These are phyloP conservation scores for Mucor sp. DNA, from an alignment of 371 early-diverging fungal species.

Conservation along the genomic window DNA sequence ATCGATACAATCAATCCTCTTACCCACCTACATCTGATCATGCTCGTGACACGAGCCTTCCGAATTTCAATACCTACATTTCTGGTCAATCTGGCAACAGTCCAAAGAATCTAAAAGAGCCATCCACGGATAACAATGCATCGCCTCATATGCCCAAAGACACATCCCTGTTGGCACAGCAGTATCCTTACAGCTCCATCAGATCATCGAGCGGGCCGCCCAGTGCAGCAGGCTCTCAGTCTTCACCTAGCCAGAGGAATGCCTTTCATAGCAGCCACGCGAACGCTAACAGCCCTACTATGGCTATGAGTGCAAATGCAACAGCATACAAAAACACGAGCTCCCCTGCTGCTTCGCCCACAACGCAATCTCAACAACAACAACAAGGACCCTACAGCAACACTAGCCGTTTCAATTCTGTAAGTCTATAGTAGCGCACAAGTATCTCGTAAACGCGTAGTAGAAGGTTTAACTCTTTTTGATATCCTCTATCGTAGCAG, in stretches of 20 bases:
- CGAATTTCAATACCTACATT: slow-evolving; percentile 13
- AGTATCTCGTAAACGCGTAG: not conserved
- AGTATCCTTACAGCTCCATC: not conserved
- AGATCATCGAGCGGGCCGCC: not conserved
- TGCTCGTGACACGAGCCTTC: not conserved
- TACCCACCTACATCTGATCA: not conserved
- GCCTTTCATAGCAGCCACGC: not conserved
- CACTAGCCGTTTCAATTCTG: slow-evolving; percentile 10
- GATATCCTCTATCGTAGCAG: not conserved
- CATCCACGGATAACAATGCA: not conserved
- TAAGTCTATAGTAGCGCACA: not conserved
- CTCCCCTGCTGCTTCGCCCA: slow-evolving; percentile 1
- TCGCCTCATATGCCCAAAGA: not conserved
- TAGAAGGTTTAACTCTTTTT: not conserved
- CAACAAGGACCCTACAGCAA: not conserved
- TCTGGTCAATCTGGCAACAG: slow-evolving; percentile 2
- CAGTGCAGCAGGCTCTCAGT: not conserved
- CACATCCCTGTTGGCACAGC: not conserved
- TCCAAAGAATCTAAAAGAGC: not conserved
- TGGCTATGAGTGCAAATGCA: not conserved
- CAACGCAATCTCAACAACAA: not conserved
- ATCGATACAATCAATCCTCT: not conserved
- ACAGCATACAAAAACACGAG: not conserved
- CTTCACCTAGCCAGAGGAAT: not conserved
- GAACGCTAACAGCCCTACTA: not conserved